These are phyloP conservation scores for Aspergillus piperis DNA, from an alignment of 2,329 filamentous ascomycete species.

Conservation along the genomic window DNA sequence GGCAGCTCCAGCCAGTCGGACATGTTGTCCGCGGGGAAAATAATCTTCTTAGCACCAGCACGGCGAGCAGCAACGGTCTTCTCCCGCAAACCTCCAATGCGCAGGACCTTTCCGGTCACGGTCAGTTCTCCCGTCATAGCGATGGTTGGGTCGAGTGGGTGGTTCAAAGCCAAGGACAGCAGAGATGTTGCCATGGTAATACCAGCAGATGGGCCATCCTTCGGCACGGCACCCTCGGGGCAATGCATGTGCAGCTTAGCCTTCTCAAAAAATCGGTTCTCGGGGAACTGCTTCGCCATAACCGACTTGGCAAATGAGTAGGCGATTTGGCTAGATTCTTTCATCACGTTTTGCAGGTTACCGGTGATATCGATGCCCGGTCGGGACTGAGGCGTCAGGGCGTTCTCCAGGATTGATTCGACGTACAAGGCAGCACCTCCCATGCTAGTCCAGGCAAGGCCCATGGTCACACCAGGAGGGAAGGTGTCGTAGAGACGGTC, in stretches of 20 bases:
- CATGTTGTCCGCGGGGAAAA: slow-evolving; percentile 94
- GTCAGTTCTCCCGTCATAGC: slow-evolving; percentile 99
- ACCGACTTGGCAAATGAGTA: slow-evolving; percentile 94
- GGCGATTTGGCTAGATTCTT: slow-evolving; percentile 91
- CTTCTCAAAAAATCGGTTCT: slow-evolving; percentile 95
- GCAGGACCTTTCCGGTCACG: slow-evolving; percentile 90
- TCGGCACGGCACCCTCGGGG: slow-evolving; percentile 91
- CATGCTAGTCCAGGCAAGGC: slow-evolving; percentile 96
- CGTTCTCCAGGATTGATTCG: slow-evolving; percentile 89
- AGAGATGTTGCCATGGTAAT: slow-evolving; percentile 98
- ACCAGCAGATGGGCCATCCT: slow-evolving; percentile 88
- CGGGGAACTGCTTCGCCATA: slow-evolving; percentile 79
- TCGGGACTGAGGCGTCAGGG: slow-evolving; percentile 70
- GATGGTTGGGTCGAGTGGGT: slow-evolving; percentile 76
- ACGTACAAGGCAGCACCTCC: slow-evolving; percentile 96
- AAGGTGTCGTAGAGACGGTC: slow-evolving; percentile 93
- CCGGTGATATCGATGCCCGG: slow-evolving; percentile 88
- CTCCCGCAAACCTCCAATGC: slow-evolving; percentile 90
- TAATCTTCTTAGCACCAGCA: slow-evolving; percentile 87
- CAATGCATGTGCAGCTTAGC: slow-evolving; percentile 95
- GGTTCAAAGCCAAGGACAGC: slow-evolving; percentile 79
- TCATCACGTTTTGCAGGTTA: slow-evolving; percentile 96
- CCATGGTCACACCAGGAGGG: slow-evolving; percentile 94
- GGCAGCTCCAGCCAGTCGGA: slow-evolving; percentile 97
- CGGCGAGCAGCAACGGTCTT: slow-evolving; percentile 95